Conservation (phyloP, 1,284 basidiomycete species). For the Dichomitus squalens region DNA sequence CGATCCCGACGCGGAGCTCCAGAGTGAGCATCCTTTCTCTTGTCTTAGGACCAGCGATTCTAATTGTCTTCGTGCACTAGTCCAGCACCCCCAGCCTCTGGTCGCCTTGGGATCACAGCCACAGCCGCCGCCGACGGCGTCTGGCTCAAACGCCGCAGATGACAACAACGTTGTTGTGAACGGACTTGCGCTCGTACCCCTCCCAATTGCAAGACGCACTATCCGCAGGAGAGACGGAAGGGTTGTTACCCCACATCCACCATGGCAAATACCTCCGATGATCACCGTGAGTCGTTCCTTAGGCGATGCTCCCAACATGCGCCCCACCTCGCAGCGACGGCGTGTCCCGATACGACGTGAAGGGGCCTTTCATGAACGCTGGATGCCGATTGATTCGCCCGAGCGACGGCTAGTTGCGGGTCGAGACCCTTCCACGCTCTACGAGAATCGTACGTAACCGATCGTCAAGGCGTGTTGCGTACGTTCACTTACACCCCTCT, state of each 20-base stretch:
- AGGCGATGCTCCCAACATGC: background rate
- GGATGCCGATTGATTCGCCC: background rate
- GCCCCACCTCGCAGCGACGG: background rate
- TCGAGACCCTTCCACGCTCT: background rate
- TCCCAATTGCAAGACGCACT: background rate
- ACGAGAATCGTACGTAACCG: constrained; percentile 5
- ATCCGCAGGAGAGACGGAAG: background rate
- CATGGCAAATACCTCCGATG: background rate
- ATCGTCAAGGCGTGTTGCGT: background rate
- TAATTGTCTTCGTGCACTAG: too few relatives aligned
- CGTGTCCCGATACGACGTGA: background rate
- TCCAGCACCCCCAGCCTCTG: too few relatives aligned
- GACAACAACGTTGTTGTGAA: too few relatives aligned
- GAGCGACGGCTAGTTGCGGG: background rate
- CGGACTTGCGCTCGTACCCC: background rate
- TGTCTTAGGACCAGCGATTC: too few relatives aligned
- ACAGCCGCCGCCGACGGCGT: background rate
- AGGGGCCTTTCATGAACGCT: constrained; percentile 5
- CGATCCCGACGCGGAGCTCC: background rate
- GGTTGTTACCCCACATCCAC: background rate
- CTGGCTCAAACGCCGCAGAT: background rate
- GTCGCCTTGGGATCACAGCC: background rate
- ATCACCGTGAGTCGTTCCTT: background rate
- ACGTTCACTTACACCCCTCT: background rate
- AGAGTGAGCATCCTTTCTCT: too few relatives aligned